Evolutionary conservation across 2,329 filamentous ascomycete species (phyloP).

Genomic region (Dothideomycetes sp.): DNA sequence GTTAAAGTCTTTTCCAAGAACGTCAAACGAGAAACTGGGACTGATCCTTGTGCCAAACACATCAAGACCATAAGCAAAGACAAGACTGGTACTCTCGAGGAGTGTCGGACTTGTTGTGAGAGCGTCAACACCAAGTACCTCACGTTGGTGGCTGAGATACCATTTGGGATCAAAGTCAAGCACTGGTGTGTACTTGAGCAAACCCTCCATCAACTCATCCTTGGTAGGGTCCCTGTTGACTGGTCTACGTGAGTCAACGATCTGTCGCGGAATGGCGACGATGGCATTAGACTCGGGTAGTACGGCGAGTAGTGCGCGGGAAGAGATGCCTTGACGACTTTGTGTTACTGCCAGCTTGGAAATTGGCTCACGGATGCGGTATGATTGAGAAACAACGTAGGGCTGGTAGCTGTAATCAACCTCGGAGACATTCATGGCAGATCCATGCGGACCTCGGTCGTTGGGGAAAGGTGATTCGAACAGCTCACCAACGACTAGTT

Average conservation of each 20-base stretch:
- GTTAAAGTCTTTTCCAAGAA: slow-evolving; percentile 87
- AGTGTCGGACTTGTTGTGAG: slow-evolving; percentile 69
- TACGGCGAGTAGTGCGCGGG: slow-evolving; percentile 70
- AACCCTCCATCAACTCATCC: slow-evolving; percentile 72
- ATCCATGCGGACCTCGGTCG: slow-evolving; percentile 69
- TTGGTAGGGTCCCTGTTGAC: slow-evolving; percentile 74
- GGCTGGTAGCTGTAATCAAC: slow-evolving; percentile 60
- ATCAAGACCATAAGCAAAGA: slow-evolving; percentile 83
- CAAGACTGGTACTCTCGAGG: slow-evolving; percentile 83
- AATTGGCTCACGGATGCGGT: slow-evolving; percentile 70
- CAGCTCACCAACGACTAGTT: slow-evolving; percentile 76
- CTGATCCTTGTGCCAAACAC: slow-evolving; percentile 77
- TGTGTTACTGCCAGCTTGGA: slow-evolving; percentile 73
- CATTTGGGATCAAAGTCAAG: slow-evolving; percentile 78
- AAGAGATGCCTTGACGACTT: slow-evolving; percentile 85
- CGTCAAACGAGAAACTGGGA: slow-evolving; percentile 86
- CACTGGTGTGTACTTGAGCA: slow-evolving; percentile 64
- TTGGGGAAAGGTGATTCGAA: slow-evolving; percentile 80
- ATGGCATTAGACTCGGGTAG: slow-evolving; percentile 66
- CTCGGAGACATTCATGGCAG: slow-evolving; percentile 64
- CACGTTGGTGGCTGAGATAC: slow-evolving; percentile 70
- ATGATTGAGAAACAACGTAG: slow-evolving; percentile 70
- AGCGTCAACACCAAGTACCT: slow-evolving; percentile 64
- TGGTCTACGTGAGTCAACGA: slow-evolving; percentile 79
- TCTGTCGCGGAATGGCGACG: slow-evolving; percentile 64